Evolutionary conservation across 495 filamentous ascomycete genomes (phyloP).

Genomic region (Halenospora varia): DNA sequence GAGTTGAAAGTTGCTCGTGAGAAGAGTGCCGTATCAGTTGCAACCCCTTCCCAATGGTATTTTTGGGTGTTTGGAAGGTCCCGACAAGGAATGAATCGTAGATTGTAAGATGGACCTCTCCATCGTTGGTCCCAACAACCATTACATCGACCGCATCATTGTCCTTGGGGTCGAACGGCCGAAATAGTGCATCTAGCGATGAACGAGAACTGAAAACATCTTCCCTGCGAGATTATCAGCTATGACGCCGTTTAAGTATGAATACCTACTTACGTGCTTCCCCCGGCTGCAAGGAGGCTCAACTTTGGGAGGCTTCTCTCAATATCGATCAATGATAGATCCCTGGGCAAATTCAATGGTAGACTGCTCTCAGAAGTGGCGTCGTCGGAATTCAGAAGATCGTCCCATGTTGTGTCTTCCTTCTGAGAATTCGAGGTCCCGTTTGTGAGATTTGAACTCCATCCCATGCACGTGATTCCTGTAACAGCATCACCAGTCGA

Average conservation of each 20-base stretch:
- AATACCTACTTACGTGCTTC: conserved; percentile 47
- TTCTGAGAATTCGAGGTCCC: conserved; percentile 22
- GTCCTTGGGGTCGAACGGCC: conserved; percentile 54
- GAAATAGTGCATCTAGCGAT: conserved; percentile 68
- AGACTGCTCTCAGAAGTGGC: conserved; percentile 24
- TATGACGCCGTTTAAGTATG: neutral
- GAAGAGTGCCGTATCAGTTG: conserved; percentile 61
- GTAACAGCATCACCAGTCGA: conserved; percentile 33
- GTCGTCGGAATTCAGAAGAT: conserved; percentile 24
- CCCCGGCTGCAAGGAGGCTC: conserved; percentile 61
- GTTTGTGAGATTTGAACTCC: conserved; percentile 64
- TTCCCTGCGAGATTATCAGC: conserved; percentile 42
- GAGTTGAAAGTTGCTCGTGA: conserved; percentile 69
- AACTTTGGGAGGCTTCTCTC: conserved; percentile 78
- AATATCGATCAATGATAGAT: conserved; percentile 73
- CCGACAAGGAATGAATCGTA: conserved; percentile 90
- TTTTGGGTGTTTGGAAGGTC: conserved; percentile 38
- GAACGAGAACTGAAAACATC: conserved; percentile 69
- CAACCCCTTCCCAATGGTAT: conserved; percentile 15
- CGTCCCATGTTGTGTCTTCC: conserved; percentile 22
- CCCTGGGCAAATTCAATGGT: conserved; percentile 63
- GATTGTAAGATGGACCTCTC: conserved; percentile 76
- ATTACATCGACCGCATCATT: conserved; percentile 78
- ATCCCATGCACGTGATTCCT: conserved; percentile 63
- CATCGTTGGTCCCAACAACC: conserved; percentile 71